Evolutionary conservation across 768 basidiomycete genomes (phyloP), one percentile per base, ranked within the genome.

Genomic region (Fomitopsis serialis): DNA sequence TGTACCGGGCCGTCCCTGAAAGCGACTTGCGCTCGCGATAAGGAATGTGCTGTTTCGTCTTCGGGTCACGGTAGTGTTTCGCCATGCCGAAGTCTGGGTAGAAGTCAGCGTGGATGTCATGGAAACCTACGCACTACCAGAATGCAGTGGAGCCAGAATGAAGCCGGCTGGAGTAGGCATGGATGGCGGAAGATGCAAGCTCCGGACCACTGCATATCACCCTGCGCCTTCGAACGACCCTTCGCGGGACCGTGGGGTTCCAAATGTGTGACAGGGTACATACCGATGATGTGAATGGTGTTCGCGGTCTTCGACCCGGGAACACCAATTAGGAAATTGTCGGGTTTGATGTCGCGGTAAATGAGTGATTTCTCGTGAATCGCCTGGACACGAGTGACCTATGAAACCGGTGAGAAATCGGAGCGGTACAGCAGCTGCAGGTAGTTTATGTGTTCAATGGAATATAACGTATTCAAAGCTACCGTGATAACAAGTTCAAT

Each of bases 311-410:
- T 97, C 32, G 89, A 94, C 19, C 82, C 82, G 21, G 94, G 87
- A 12, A 95, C 91, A 54, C 96, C 97, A 68, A 99, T 92, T 59
- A 99, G 78, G 72, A 99, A 99, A 73, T 98, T 98, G 72, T 99
- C 96, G 34, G 96, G 96, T 66, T 98, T 98, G 78, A 99, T 98
- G 68, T 98, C 97, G 59, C 96, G 88, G 72, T 96, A 98, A 64
- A 98, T 98, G 65, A 98, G 79, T 56, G 92, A 97, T 76, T 98
- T 98, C 68, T 98, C 96, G 70, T 99, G 96, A 57, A 99, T 90
- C 11, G 92, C 86, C 71, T 99, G 96, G 3, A 98, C 93, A 54
- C 96, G 92, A 45, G 94, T 87, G 56, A 99, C 82, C 96, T 98
- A 32, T 32, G 29, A 32, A 32, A 32, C 5, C 29, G 29, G n/a